Evolutionary conservation across 371 early-diverging fungal species (phyloP).

Genomic region (Rhizopus arrhizus): DNA sequence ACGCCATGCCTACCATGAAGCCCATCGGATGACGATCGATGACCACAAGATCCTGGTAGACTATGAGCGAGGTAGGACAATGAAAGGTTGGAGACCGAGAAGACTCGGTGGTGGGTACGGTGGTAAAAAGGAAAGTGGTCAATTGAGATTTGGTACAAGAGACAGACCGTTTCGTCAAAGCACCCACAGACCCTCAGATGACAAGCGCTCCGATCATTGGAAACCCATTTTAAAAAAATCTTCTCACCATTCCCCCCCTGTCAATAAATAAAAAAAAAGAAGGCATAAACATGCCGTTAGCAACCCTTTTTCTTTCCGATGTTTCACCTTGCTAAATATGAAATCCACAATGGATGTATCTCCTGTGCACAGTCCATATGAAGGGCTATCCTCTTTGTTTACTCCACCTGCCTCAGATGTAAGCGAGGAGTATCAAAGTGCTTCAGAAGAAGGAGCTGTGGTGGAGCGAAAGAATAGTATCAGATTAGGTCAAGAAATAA

Average conservation of each 20-base stretch:
- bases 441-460: neutral
- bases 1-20: slow-evolving; percentile 46
- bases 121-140: slow-evolving; percentile 65
- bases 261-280: too few species aligned
- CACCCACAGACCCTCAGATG: slow-evolving; percentile 25
- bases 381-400: neutral
- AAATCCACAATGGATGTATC: neutral
- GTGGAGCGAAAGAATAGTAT: slow-evolving; percentile 26
- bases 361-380: neutral
- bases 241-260: too few species aligned
- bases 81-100: slow-evolving; percentile 65
- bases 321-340: neutral
- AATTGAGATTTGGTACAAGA: slow-evolving; percentile 64
- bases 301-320: neutral
- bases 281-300: neutral
- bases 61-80: slow-evolving; percentile 56
- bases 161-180: slow-evolving; percentile 59
- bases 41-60: slow-evolving; percentile 56
- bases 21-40: slow-evolving; percentile 43
- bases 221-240: too few species aligned
- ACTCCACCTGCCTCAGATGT: slow-evolving; percentile 1
- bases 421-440: neutral
- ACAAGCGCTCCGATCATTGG: slow-evolving; percentile 12
- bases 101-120: slow-evolving; percentile 67
- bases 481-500: slow-evolving; percentile 28